Percentiles rank a stretch among this genome's conserved stretches.
phyloP scores from a whole-genome alignment of 2,329 filamentous ascomycete genomes.

The Colletotrichum incanum region DNA sequence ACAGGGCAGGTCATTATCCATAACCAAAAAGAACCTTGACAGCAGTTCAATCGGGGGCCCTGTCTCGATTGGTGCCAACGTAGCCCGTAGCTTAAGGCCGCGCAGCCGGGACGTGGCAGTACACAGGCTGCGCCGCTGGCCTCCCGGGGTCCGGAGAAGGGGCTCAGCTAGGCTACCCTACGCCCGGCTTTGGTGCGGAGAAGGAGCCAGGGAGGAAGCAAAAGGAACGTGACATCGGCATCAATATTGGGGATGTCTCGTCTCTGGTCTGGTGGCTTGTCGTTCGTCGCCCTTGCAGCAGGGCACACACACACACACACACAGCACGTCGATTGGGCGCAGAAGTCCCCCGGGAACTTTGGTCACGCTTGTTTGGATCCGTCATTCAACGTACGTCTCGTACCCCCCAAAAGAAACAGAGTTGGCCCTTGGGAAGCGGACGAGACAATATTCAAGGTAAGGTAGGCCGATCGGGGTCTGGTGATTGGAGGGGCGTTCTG shows the following conservation, averaged over 20 bases:
- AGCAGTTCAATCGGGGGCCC: no score
- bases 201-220: not conserved
- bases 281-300: not conserved
- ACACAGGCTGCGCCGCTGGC: not conserved
- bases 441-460: not conserved
- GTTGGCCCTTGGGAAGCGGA: not conserved
- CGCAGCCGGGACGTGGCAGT: not conserved
- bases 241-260: not conserved
- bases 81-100: no score
- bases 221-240: not conserved
- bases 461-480: not conserved
- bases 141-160: not conserved
- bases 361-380: not conserved
- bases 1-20: not conserved
- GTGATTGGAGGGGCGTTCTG: not conserved
- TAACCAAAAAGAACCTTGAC: not conserved
- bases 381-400: not conserved
- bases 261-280: not conserved
- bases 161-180: not conserved
- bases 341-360: not conserved
- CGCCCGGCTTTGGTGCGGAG: constrained; percentile 18
- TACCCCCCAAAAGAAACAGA: not conserved
- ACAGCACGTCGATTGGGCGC: not conserved
- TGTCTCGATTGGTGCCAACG: not conserved
- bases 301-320: no score